phyloP scores from a whole-genome alignment of 306 rosid species.

The Corylus americana region DNA sequence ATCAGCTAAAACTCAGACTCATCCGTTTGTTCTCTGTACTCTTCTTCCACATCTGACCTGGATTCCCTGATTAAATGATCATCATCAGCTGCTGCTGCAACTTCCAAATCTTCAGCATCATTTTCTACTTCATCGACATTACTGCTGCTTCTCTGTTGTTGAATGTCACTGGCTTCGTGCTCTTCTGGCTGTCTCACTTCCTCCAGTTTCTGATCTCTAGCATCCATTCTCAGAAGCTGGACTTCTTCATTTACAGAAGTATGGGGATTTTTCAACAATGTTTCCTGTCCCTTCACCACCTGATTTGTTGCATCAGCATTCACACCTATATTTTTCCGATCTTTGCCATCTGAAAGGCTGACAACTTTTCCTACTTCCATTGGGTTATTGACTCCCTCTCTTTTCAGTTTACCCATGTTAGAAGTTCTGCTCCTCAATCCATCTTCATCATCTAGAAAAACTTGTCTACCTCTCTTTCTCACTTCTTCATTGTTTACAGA shows the following conservation, averaged over 20 bases:
- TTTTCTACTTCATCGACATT: constrained; percentile 23
- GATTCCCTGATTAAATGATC: constrained; percentile 25
- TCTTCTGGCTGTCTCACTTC: constrained; percentile 25
- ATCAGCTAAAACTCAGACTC: constrained; percentile 44
- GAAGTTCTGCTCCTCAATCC: constrained; percentile 24
- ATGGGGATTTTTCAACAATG: background rate
- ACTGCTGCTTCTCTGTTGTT: constrained; percentile 34
- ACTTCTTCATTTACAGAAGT: background rate
- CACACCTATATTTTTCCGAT: constrained; percentile 18
- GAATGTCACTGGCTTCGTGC: constrained; percentile 20
- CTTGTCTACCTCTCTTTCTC: constrained; percentile 30
- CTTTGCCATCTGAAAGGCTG: constrained; percentile 11
- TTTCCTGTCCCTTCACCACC: constrained; percentile 5
- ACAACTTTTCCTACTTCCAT: constrained; percentile 20
- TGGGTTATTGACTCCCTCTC: constrained; percentile 8
- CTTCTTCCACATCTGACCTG: constrained; percentile 36
- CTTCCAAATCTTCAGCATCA: constrained; percentile 21
- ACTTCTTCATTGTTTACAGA: constrained; percentile 25
- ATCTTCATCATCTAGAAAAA: constrained; percentile 25
- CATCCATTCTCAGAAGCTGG: constrained; percentile 2
- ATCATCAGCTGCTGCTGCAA: constrained; percentile 23
- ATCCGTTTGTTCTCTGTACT: constrained; percentile 52
- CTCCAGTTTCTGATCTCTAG: constrained; percentile 4
- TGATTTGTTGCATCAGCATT: constrained; percentile 19
- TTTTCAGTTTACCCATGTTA: constrained; percentile 3